Percentiles rank a stretch among this genome's conserved stretches.
Evolutionary conservation across 1,284 basidiomycete genomes (phyloP).

Genomic region (Ganoderma lingzhi): DNA sequence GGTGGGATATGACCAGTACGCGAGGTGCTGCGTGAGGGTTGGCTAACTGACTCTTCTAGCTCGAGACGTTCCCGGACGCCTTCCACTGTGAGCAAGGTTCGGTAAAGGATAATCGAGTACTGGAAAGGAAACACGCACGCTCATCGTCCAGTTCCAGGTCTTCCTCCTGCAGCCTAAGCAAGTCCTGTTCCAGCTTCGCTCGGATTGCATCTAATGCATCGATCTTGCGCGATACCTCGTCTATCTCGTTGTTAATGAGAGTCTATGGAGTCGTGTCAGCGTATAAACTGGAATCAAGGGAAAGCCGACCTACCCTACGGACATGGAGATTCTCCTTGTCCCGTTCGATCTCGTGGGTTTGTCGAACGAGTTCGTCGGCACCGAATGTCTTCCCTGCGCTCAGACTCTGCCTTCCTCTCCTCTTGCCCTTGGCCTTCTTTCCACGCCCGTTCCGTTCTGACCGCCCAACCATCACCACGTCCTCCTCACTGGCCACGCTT

Average conservation of each 20-base stretch:
- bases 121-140: constrained; percentile 55
- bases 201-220: constrained; percentile 86
- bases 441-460: constrained; percentile 41
- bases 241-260: constrained; percentile 85
- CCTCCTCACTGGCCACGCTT: constrained; percentile 71
- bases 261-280: constrained; percentile 53
- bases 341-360: constrained; percentile 83
- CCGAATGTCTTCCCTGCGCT: constrained; percentile 77
- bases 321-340: constrained; percentile 93
- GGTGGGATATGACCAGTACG: constrained; percentile 57
- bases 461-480: constrained; percentile 64
- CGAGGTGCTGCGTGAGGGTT: constrained; percentile 44
- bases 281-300: constrained; percentile 20
- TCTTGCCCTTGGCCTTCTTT: constrained; percentile 59
- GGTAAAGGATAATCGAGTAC: not conserved
- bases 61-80: constrained; percentile 87
- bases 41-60: constrained; percentile 61
- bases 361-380: constrained; percentile 82
- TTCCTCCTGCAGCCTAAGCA: constrained; percentile 92
- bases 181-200: constrained; percentile 81
- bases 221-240: constrained; percentile 90
- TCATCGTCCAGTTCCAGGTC: constrained; percentile 97
- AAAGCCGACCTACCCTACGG: constrained; percentile 69
- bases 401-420: constrained; percentile 70
- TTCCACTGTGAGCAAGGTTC: constrained; percentile 63